Conservation (phyloP, 257 asterid genomes). For the Ballota nigra region DNA sequence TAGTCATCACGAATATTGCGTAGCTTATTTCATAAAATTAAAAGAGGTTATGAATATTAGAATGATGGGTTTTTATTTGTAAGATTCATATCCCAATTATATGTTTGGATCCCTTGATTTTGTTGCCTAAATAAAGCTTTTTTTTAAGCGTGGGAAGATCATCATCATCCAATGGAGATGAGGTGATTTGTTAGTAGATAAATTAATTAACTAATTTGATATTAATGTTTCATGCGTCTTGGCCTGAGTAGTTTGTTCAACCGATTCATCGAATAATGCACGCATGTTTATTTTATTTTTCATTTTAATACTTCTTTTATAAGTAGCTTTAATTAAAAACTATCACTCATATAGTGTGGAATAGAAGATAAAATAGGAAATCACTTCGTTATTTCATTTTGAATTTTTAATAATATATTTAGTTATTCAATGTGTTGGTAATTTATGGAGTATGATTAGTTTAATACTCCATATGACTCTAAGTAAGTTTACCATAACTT, state of each 20-base stretch:
- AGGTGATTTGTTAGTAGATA: constrained; percentile 1
- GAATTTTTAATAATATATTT: too few species aligned
- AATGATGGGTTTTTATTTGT: too few species aligned
- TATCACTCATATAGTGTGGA: too few species aligned
- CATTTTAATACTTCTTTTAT: not conserved
- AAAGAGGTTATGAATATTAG: not conserved
- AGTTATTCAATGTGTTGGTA: too few species aligned
- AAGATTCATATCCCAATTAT: constrained; percentile 7
- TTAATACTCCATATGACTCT: too few species aligned
- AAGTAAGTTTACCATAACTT: too few species aligned
- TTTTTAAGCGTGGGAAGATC: constrained; percentile 10
- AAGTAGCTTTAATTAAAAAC: not conserved
- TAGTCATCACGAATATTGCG: not conserved
- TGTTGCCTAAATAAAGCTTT: not conserved
- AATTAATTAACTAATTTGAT: constrained; percentile 12
- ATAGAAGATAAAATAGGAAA: too few species aligned
- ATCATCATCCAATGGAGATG: constrained; percentile 17
- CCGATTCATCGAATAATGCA: too few species aligned
- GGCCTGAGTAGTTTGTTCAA: not conserved
- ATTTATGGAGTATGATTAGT: too few species aligned
- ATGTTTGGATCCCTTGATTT: too few species aligned
- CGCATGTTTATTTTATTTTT: not conserved
- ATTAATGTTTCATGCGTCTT: not conserved
- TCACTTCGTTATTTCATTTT: too few species aligned
- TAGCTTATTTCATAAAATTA: not conserved